These are phyloP conservation scores for Mucor circinelloides DNA, from an alignment of 371 early-diverging fungal species.

Conservation along the genomic window DNA sequence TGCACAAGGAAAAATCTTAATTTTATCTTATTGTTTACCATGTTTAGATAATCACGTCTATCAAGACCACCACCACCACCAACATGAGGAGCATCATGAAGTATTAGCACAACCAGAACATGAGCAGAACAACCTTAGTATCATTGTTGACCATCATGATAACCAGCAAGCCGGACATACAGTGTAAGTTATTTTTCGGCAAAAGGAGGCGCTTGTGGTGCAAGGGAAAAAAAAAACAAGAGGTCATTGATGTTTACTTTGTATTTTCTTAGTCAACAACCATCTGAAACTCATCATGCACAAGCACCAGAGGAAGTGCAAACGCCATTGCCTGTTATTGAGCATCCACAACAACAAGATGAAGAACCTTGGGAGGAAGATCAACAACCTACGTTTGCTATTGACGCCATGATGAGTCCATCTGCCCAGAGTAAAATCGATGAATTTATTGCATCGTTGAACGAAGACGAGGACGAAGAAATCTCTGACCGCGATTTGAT, in stretches of 20 bases:
- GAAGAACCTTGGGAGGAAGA: not conserved
- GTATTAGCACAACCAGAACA: not conserved
- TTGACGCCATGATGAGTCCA: conserved; percentile 11
- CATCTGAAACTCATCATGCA: conserved; percentile 5
- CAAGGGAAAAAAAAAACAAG: not conserved
- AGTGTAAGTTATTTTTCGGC: not conserved
- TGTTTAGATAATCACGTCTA: conserved; percentile 8
- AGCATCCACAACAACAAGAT: not conserved
- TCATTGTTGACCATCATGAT: not conserved
- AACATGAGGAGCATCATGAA: conserved; percentile 12
- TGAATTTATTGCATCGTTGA: conserved; percentile 20
- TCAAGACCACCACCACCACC: conserved; percentile 6
- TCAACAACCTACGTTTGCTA: conserved; percentile 13
- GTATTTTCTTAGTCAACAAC: not conserved
- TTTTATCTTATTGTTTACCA: not conserved
- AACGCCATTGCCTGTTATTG: not conserved
- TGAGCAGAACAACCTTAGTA: conserved; percentile 1
- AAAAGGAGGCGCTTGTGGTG: not conserved
- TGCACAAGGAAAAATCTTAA: not conserved
- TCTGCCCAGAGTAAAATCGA: conserved; percentile 15
- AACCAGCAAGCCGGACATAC: not conserved
- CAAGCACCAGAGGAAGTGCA: not conserved
- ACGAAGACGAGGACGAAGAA: conserved; percentile 16
- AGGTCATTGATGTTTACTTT: not conserved
- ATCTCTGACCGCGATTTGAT: conserved; percentile 39